These are phyloP conservation scores for Trichoderma semiorbis DNA, from an alignment of 2,329 filamentous ascomycete species.

Conservation along the genomic window DNA sequence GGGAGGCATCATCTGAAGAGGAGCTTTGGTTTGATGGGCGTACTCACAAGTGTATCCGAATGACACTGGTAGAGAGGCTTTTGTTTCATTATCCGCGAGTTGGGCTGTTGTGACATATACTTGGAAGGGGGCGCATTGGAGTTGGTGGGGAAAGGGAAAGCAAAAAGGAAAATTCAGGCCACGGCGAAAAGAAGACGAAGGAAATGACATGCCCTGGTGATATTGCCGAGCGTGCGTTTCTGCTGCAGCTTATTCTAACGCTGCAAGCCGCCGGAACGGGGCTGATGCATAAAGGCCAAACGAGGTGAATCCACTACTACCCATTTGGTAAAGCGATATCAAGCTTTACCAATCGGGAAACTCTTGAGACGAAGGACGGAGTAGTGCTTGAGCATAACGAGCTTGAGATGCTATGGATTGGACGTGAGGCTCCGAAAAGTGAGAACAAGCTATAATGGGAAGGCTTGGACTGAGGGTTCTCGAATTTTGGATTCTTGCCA, in stretches of 20 bases:
- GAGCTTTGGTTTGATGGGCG: not conserved
- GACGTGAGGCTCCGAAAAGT: not conserved
- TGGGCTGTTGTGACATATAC: not conserved
- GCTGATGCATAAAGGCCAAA: not conserved
- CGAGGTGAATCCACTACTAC: not conserved
- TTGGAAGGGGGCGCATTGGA: slow-evolving; percentile 1
- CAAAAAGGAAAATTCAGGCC: not conserved
- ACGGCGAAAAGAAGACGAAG: not conserved
- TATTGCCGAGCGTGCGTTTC: not conserved
- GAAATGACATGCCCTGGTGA: not conserved
- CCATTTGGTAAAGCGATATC: not conserved
- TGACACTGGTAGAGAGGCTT: not conserved
- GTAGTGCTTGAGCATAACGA: not conserved
- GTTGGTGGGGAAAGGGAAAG: not conserved
- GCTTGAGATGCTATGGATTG: not conserved
- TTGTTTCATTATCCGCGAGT: not conserved
- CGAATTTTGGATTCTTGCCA: not conserved
- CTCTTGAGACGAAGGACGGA: not conserved
- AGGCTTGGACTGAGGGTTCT: not conserved
- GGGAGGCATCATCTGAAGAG: slow-evolving; percentile 54
- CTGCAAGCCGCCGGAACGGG: not conserved
- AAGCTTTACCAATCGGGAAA: not conserved
- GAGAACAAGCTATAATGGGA: not conserved
- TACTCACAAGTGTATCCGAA: not conserved
- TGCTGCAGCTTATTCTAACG: not conserved